These are phyloP conservation scores for Zoysia matrella DNA, from an alignment of 202 grass and related monocot species.

Conservation along the genomic window DNA sequence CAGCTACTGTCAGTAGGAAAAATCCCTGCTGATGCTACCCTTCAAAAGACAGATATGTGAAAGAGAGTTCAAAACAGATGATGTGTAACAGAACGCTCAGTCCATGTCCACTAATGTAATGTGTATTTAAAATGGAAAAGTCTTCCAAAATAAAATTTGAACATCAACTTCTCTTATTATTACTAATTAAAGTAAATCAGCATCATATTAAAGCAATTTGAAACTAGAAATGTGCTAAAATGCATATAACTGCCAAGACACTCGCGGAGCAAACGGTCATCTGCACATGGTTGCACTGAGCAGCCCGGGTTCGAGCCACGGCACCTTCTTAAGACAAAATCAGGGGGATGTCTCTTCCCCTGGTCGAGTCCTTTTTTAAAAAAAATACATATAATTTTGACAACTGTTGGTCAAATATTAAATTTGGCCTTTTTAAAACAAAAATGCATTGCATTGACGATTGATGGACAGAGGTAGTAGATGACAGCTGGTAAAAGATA, in stretches of 20 bases:
- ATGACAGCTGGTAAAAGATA: slow-evolving; percentile 20
- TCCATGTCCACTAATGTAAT: neutral
- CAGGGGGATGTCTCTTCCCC: too few species aligned
- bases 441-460: neutral
- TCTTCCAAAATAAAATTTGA: neutral
- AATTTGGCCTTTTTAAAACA: neutral
- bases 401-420: neutral
- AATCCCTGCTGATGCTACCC: neutral
- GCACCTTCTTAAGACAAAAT: too few species aligned
- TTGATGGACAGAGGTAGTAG: neutral
- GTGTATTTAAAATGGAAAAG: neutral
- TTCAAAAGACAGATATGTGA: slow-evolving; percentile 6
- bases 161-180: neutral
- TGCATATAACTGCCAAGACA: too few species aligned
- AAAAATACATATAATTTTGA: too few species aligned
- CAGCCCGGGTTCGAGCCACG: too few species aligned
- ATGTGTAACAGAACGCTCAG: neutral
- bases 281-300: too few species aligned
- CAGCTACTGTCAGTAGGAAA: slow-evolving; percentile 20
- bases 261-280: too few species aligned
- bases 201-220: neutral
- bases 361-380: too few species aligned
- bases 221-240: neutral
- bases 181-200: neutral
- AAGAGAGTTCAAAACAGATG: slow-evolving; percentile 23